A percentile compares a stretch with the other conserved stretches of the same genome.
These are phyloP conservation scores for Magnolia changhungtana DNA, from an alignment of 164 flowering plant genomes.

Conservation along the genomic window DNA sequence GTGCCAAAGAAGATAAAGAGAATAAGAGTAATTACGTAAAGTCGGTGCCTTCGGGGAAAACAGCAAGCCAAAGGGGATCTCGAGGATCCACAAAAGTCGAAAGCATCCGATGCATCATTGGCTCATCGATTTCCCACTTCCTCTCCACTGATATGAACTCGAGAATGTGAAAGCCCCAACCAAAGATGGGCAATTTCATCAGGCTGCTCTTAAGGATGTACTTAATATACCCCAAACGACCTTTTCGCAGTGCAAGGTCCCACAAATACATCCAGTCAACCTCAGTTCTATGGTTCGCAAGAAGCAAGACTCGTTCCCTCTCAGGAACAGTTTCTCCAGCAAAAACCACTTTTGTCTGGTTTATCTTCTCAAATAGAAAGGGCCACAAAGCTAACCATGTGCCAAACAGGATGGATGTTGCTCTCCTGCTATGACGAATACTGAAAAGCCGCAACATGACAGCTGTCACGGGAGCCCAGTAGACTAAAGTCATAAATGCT, in stretches of 20 bases:
- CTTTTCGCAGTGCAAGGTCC: constrained; percentile 88
- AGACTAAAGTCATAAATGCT: constrained; percentile 71
- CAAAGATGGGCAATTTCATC: constrained; percentile 86
- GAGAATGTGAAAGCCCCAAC: constrained; percentile 84
- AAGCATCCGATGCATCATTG: constrained; percentile 56
- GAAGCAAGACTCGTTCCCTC: constrained; percentile 69
- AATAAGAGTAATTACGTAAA: constrained; percentile 57
- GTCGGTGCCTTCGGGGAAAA: constrained; percentile 99
- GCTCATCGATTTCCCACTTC: constrained; percentile 85
- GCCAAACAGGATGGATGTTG: constrained; percentile 60
- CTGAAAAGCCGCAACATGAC: constrained; percentile 58
- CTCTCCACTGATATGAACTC: constrained; percentile 91
- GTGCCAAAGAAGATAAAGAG: neutral
- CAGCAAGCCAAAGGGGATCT: constrained; percentile 88
- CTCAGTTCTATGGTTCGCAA: constrained; percentile 93
- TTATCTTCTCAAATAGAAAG: constrained; percentile 85
- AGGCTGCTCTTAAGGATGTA: constrained; percentile 90
- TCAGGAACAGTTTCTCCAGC: constrained; percentile 73
- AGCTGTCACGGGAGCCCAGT: constrained; percentile 42
- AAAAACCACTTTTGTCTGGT: constrained; percentile 74
- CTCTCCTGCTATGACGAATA: constrained; percentile 65
- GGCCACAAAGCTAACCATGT: constrained; percentile 93
- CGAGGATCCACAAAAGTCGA: constrained; percentile 54
- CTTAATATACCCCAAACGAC: constrained; percentile 65
- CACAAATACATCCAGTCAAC: constrained; percentile 99